Evolutionary conservation across 176 grass and related monocot species (phyloP), one percentile per base, ranked within the genome.

Genomic region (Carex scoparia): DNA sequence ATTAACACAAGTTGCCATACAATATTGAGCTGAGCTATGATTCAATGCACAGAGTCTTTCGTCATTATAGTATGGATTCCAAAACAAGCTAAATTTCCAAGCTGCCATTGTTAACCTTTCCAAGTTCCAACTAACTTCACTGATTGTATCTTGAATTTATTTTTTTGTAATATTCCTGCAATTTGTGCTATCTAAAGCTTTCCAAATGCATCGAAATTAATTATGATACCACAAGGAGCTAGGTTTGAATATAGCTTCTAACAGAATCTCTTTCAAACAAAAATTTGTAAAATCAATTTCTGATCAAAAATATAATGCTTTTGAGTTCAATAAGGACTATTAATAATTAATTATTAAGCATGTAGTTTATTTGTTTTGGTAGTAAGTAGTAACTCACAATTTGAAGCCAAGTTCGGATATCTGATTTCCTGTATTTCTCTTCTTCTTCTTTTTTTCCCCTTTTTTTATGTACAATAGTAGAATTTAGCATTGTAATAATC

Each of bases 41-140:
- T 75, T 75, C 71, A 75, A 51, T 75, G 71, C 23, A 53, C 10
- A 28, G 5, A 53, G 44, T 10, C 42, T 38, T 75, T 75, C 44
- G 44, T 23, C 10, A 54, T 75, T 75, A 75, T 75, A 51, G 42
- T 75, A 75, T 75, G 71, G 71, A 53, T 75, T 3, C 71, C 42
- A 49, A 53, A 75, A 75, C 40, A 75, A 6, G 40, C 40, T 75
- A 73, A 23, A 19, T 73, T 48, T 74, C 44, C 5, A 74, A 10
- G 18, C 44, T 53, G 44, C 32, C 72, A 54, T 75, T 10, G 10
- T 28, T 18, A 28, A 28, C 1, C 44, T 76, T 48, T 49, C 48
- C 48, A 49, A 49, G 44, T 48, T 46, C 48, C 48, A 76, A 32
- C 23, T 31, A 53, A 54, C 48, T 76, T 54, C 72, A 18, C 69